Evolutionary conservation across 805 yeast genomes (phyloP).

Genomic region (Candida manassasensis): DNA sequence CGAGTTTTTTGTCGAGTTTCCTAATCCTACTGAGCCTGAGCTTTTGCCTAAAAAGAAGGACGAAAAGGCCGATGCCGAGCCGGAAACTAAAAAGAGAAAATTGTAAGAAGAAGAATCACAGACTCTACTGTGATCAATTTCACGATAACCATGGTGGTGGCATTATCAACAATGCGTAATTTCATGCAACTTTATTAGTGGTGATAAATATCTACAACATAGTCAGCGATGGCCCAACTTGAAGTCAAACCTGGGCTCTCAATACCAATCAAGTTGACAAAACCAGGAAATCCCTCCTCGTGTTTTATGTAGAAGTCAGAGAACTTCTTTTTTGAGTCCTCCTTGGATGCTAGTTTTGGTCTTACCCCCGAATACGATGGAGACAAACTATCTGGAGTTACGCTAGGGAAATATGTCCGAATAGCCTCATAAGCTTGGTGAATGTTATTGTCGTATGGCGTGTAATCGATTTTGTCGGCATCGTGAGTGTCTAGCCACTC

Average conservation of each 20-base stretch:
- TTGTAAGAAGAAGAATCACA: slow-evolving; percentile 7
- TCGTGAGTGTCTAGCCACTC: slow-evolving; percentile 59
- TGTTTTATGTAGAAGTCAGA: slow-evolving; percentile 71
- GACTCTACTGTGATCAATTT: too few species aligned
- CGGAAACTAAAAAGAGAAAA: slow-evolving; percentile 17
- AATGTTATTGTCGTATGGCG: slow-evolving; percentile 46
- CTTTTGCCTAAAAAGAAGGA: slow-evolving; percentile 50
- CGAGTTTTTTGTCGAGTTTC: slow-evolving; percentile 66
- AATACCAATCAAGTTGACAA: slow-evolving; percentile 73
- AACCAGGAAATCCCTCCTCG: slow-evolving; percentile 71
- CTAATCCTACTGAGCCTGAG: slow-evolving; percentile 67
- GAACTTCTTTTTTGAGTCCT: slow-evolving; percentile 36
- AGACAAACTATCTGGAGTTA: slow-evolving; percentile 46
- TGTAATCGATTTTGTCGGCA: slow-evolving; percentile 38
- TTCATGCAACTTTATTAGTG: too few species aligned
- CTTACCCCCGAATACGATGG: slow-evolving; percentile 80
- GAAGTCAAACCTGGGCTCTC: slow-evolving; percentile 91
- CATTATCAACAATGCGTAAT: too few species aligned
- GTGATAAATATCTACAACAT: slow-evolving; percentile 43
- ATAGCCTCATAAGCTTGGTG: slow-evolving; percentile 57
- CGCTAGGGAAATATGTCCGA: slow-evolving; percentile 56
- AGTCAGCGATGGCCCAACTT: slow-evolving; percentile 75
- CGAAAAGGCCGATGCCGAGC: slow-evolving; percentile 14
- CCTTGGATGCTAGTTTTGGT: slow-evolving; percentile 61
- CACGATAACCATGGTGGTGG: too few species aligned